phyloP scores from a whole-genome alignment of 805 yeast species.

The Kluyveromyces siamensis region DNA sequence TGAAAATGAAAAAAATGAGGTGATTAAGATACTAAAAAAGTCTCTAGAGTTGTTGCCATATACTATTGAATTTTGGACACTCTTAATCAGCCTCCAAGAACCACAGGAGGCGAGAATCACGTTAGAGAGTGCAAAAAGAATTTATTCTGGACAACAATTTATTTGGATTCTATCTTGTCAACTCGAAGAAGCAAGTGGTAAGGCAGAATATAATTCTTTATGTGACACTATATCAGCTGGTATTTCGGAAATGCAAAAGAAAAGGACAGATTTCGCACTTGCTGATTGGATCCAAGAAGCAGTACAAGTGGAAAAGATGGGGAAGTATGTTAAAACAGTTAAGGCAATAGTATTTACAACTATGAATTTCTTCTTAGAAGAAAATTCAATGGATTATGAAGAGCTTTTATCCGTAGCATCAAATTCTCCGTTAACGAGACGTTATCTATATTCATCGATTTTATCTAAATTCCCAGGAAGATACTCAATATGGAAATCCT shows the following conservation, averaged over 20 bases:
- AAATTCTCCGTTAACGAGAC: background rate
- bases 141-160: conserved; percentile 36
- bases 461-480: conserved; percentile 35
- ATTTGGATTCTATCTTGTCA: conserved; percentile 67
- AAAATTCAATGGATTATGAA: background rate
- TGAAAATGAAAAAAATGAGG: conserved; percentile 46
- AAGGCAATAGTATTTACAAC: conserved; percentile 42
- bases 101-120: conserved; percentile 43
- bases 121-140: conserved; percentile 52
- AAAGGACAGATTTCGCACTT: conserved; percentile 28
- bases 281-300: conserved; percentile 53
- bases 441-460: background rate
- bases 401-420: background rate
- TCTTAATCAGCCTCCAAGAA: conserved; percentile 37
- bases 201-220: conserved; percentile 32
- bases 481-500: conserved; percentile 40
- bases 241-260: conserved; percentile 41
- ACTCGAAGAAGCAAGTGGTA: conserved; percentile 48
- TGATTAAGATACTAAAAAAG: conserved; percentile 44
- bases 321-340: conserved; percentile 37
- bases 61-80: conserved; percentile 58
- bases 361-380: conserved; percentile 12
- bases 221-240: conserved; percentile 26
- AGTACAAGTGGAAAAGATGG: conserved; percentile 35
- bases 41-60: conserved; percentile 64